Percentiles rank a stretch among this genome's conserved stretches.
Evolutionary conservation across 306 rosid genomes (phyloP).

Genomic region (Rubus parviflorus): DNA sequence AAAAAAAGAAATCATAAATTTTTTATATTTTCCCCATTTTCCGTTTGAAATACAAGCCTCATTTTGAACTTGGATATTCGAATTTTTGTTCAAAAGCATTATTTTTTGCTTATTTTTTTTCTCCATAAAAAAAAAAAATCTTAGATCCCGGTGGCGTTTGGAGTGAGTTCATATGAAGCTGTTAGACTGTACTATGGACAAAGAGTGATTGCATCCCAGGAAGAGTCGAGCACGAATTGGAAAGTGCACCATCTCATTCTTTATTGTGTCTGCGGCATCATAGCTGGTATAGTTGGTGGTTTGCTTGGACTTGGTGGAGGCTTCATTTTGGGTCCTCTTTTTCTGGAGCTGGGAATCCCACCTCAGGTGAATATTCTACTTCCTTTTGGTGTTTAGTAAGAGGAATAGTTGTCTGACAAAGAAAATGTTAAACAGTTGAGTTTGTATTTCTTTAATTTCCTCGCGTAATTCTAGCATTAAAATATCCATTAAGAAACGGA

Average conservation of each 20-base stretch:
- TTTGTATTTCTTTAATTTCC: not conserved
- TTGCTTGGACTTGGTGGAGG: conserved; percentile 87
- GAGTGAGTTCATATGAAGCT: conserved; percentile 64
- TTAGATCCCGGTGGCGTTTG: conserved; percentile 32
- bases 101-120: not conserved
- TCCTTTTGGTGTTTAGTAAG: not conserved
- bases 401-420: not conserved
- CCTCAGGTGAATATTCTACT: conserved; percentile 52
- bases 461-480: not conserved
- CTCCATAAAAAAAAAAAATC: not conserved
- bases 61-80: not conserved
- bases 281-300: conserved; percentile 76
- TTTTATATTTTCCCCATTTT: not conserved
- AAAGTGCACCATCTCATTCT: conserved; percentile 37
- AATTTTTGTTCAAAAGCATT: not conserved
- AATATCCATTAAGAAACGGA: not conserved
- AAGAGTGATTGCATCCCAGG: conserved; percentile 58
- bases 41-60: not conserved
- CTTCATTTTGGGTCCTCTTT: conserved; percentile 78
- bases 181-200: conserved; percentile 51
- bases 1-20: not conserved
- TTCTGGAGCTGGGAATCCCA: conserved; percentile 78
- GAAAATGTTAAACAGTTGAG: not conserved
- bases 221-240: conserved; percentile 38
- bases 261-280: conserved; percentile 50